These are phyloP conservation scores for Penicillium goetzii DNA, from an alignment of 495 filamentous ascomycete species.

Conservation along the genomic window DNA sequence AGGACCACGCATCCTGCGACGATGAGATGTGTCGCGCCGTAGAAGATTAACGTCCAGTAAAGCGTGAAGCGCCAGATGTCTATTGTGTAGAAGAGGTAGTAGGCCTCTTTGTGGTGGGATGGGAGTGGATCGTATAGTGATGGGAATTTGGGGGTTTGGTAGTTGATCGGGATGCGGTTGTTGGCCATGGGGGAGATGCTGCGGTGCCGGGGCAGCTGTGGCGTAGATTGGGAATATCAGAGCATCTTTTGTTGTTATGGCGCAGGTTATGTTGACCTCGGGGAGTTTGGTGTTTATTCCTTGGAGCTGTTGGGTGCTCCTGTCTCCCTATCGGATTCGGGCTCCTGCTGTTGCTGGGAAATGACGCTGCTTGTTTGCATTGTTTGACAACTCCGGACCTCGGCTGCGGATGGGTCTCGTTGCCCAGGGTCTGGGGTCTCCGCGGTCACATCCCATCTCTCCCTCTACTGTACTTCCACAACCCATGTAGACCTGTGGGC, in stretches of 20 bases:
- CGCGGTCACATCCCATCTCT: conserved; percentile 28
- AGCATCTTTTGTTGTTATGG: conserved; percentile 5
- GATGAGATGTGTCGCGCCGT: conserved; percentile 44
- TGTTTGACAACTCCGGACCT: conserved; percentile 46
- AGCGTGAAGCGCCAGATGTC: conserved; percentile 95
- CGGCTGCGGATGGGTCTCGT: conserved; percentile 30
- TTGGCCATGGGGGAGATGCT: conserved; percentile 34
- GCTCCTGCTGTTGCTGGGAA: conserved; percentile 6
- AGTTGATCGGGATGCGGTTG: conserved; percentile 64
- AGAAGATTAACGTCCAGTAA: conserved; percentile 74
- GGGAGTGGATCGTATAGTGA: conserved; percentile 82
- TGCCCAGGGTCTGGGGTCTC: conserved; percentile 35
- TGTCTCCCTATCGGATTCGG: background rate
- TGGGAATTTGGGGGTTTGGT: conserved; percentile 77
- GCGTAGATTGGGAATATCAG: background rate
- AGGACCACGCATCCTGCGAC: conserved; percentile 73
- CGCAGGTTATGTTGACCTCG: background rate
- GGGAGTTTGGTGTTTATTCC: background rate
- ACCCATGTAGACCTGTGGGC: conserved; percentile 27
- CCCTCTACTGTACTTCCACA: conserved; percentile 11
- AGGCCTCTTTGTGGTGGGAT: conserved; percentile 49
- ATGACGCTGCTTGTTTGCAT: conserved; percentile 43
- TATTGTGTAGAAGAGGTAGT: conserved; percentile 73
- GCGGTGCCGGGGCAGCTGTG: conserved; percentile 9
- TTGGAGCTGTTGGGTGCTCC: background rate